Evolutionary conservation across 2,329 filamentous ascomycete genomes (phyloP).

Genomic region (Neonectria magnoliae): DNA sequence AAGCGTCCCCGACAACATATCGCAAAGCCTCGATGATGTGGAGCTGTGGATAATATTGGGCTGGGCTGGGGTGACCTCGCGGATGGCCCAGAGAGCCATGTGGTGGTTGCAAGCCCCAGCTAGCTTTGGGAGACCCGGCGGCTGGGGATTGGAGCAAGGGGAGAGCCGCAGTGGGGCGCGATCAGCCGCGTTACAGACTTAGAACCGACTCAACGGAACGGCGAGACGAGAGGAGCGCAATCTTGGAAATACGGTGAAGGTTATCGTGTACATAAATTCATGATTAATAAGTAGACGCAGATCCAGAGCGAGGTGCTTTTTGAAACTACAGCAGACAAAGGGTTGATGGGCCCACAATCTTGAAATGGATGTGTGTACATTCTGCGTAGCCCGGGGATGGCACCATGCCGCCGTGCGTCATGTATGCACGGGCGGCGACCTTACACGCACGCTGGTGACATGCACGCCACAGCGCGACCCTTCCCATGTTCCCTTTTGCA

Average conservation of each 20-base stretch:
- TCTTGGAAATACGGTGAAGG: neutral
- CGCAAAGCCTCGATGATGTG: neutral
- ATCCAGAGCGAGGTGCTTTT: neutral
- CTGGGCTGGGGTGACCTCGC: neutral
- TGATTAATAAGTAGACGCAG: neutral
- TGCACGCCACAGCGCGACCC: conserved; percentile 27
- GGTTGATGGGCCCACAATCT: conserved; percentile 17
- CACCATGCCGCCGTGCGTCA: conserved; percentile 30
- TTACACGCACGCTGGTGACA: conserved; percentile 27
- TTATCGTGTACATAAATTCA: neutral
- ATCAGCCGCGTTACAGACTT: conserved; percentile 1
- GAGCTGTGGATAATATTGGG: conserved; percentile 4
- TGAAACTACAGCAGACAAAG: neutral
- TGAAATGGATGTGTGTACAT: conserved; percentile 16
- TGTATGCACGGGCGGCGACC: conserved; percentile 28
- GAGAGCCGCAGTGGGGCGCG: conserved; percentile 32
- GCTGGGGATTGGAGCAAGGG: conserved; percentile 33
- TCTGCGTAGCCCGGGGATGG: conserved; percentile 27
- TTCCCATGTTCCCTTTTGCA: conserved; percentile 1
- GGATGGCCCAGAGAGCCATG: conserved; percentile 3
- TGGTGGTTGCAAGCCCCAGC: conserved; percentile 39
- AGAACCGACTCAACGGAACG: conserved; percentile 2
- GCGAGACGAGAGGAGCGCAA: neutral
- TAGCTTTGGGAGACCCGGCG: conserved; percentile 37
- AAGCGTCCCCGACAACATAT: neutral